phyloP scores from a whole-genome alignment of 2,329 filamentous ascomycete genomes.

The Macrophomina phaseolina region DNA sequence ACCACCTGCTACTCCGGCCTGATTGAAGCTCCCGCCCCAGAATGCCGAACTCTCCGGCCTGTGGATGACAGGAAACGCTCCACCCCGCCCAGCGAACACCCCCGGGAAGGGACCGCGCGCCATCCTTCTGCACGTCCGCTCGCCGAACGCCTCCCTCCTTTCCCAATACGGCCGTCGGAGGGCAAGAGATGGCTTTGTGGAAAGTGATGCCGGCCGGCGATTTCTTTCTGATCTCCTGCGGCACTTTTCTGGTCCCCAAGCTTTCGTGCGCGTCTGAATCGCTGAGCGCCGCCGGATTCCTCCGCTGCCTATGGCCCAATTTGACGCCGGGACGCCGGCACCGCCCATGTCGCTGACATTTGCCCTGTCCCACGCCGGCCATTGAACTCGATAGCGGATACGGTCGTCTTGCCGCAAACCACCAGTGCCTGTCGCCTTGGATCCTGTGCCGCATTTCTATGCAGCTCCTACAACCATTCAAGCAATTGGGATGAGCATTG shows the following conservation, averaged over 20 bases:
- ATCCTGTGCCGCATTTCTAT: background rate
- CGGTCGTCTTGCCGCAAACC: background rate
- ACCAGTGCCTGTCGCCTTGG: background rate
- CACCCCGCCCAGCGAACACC: background rate
- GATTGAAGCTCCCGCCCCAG: background rate
- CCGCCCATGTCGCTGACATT: background rate
- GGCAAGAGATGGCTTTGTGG: background rate
- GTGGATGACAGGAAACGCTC: background rate
- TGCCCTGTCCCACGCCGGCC: background rate
- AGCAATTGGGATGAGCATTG: background rate
- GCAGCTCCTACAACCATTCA: background rate
- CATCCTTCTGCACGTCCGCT: background rate
- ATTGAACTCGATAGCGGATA: slow-evolving; percentile 1
- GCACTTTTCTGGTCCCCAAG: background rate
- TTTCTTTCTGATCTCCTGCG: background rate
- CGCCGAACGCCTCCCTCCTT: background rate
- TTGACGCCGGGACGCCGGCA: background rate
- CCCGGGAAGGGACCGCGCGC: background rate
- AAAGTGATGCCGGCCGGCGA: background rate
- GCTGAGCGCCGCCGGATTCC: background rate
- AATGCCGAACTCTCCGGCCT: background rate
- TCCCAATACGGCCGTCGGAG: background rate
- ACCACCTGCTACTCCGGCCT: background rate
- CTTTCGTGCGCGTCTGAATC: background rate
- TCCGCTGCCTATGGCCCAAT: background rate